Percentiles rank a stretch among this genome's conserved stretches.
Evolutionary conservation across 371 early-diverging fungal species (phyloP).

Genomic region (Apophysomyces sp.): DNA sequence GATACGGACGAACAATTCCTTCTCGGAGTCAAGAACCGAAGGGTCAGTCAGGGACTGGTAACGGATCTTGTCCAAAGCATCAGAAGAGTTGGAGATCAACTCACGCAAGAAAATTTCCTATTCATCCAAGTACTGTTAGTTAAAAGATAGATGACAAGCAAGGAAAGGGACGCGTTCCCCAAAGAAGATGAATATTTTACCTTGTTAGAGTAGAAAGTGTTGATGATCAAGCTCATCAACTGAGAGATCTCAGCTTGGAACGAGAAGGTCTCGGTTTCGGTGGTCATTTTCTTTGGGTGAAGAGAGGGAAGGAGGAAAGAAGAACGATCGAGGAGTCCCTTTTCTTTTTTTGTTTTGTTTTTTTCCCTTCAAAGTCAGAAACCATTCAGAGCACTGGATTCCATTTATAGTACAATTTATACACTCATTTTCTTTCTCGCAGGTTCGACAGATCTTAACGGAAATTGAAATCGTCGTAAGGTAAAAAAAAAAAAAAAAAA

Average conservation of each 20-base stretch:
- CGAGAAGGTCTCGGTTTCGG: conserved; percentile 70
- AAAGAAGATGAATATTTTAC: conserved; percentile 12
- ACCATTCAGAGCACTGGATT: background rate
- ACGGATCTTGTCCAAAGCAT: conserved; percentile 87
- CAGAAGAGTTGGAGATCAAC: conserved; percentile 84
- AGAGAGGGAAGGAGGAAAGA: conserved; percentile 19
- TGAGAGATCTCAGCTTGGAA: conserved; percentile 95
- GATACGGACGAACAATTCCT: conserved; percentile 66
- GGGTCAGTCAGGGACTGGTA: conserved; percentile 57
- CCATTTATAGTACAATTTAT: background rate
- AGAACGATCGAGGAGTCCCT: background rate
- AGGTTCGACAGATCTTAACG: background rate
- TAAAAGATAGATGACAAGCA: background rate
- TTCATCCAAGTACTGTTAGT: too few relatives aligned
- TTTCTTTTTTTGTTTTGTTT: background rate
- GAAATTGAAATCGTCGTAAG: too few relatives aligned
- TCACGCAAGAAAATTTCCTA: conserved; percentile 86
- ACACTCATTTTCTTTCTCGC: background rate
- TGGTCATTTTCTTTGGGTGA: conserved; percentile 23
- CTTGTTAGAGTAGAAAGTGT: conserved; percentile 55
- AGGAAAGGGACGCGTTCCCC: too few relatives aligned
- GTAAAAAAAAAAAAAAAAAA: too few relatives aligned
- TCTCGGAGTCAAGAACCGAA: conserved; percentile 51
- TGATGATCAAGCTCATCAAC: conserved; percentile 90
- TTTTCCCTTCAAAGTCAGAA: background rate